Conservation (phyloP, 345 rosid genomes). For the Limnanthes douglasii region DNA sequence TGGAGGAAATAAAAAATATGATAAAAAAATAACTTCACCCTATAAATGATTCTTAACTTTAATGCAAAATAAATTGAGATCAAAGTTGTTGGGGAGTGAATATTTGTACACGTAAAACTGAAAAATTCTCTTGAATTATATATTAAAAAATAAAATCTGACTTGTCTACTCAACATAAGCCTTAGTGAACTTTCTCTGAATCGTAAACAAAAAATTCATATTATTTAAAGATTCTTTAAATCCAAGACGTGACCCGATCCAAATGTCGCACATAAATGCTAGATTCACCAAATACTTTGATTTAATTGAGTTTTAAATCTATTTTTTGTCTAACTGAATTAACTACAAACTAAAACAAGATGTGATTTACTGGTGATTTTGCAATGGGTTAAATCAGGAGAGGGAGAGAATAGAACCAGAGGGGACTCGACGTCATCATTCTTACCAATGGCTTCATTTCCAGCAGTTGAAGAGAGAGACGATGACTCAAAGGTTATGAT, state of each 20-base stretch:
- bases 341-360: neutral
- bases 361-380: conserved; percentile 46
- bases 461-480: conserved; percentile 9
- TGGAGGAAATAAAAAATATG: too few species aligned
- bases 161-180: too few species aligned
- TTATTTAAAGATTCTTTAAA: neutral
- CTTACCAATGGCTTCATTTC: conserved; percentile 9
- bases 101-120: too few species aligned
- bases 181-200: too few species aligned
- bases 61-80: neutral
- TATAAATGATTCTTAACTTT: too few species aligned
- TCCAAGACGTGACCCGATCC: neutral
- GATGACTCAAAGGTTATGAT: conserved; percentile 53
- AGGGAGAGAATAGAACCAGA: conserved; percentile 30
- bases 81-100: too few species aligned
- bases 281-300: too few species aligned
- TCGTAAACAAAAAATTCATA: neutral
- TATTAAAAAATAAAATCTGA: too few species aligned
- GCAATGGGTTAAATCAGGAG: conserved; percentile 36
- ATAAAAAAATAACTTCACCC: too few species aligned
- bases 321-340: neutral
- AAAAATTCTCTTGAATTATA: too few species aligned
- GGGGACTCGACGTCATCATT: conserved; percentile 18
- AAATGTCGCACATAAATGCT: neutral
- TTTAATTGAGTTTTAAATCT: neutral